These are phyloP conservation scores for Nakaseomyces nivariensis DNA, from an alignment of 1,139 yeast genomes.

Conservation along the genomic window DNA sequence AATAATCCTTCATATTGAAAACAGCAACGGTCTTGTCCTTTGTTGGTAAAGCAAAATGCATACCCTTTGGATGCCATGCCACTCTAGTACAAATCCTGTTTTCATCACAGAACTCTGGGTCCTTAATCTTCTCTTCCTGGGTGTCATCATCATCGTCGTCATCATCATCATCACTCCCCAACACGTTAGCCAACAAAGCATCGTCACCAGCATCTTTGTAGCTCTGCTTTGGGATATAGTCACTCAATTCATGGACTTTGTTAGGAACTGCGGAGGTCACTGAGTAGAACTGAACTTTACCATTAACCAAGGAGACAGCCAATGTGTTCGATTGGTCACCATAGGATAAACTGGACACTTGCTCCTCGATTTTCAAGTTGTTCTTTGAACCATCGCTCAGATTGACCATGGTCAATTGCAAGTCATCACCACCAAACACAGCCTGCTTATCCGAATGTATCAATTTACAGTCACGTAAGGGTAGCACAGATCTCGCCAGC, in stretches of 20 bases:
- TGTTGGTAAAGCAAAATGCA: conserved; percentile 49
- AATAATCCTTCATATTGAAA: conserved; percentile 18
- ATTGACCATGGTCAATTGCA: conserved; percentile 48
- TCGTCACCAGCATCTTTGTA: conserved; percentile 27
- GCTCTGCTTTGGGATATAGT: conserved; percentile 30
- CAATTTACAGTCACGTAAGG: conserved; percentile 55
- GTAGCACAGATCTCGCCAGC: conserved; percentile 36
- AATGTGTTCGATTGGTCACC: conserved; percentile 50
- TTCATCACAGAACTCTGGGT: conserved; percentile 25
- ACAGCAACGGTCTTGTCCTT: conserved; percentile 29
- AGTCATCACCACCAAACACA: conserved; percentile 72
- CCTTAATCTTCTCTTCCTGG: conserved; percentile 21
- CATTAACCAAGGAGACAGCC: conserved; percentile 58
- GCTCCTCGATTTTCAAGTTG: conserved; percentile 39
- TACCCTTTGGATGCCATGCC: conserved; percentile 58
- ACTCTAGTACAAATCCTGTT: conserved; percentile 35
- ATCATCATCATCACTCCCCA: conserved; percentile 20
- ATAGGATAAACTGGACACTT: conserved; percentile 51
- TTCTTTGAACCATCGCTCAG: conserved; percentile 32
- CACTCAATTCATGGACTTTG: conserved; percentile 35
- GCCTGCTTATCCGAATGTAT: conserved; percentile 63
- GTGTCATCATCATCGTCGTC: conserved; percentile 31
- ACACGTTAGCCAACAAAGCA: conserved; percentile 10
- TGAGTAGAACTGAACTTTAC: conserved; percentile 55
- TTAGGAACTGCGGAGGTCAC: conserved; percentile 38